Base-by-base conservation (phyloP, 2,329 filamentous ascomycete genomes). In the Aotearoamyces nothofagi region DNA sequence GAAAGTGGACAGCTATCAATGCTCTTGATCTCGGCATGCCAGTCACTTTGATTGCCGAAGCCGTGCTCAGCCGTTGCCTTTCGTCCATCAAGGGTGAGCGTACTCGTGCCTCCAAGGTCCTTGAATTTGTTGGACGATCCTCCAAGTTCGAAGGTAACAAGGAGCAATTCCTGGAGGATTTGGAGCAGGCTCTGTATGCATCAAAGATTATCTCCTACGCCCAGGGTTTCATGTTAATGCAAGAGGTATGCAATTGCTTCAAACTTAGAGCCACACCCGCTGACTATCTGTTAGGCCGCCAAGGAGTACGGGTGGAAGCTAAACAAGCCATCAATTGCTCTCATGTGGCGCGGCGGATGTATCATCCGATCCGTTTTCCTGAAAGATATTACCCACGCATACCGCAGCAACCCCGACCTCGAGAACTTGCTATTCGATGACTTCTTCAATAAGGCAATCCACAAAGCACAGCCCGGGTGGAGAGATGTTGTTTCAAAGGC, bases 181-280 rank as follows among this genome's bases (percentile, higher is more conserved):
- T 98, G 29, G 90, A 98, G 70, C 90, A 98, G 69, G 90, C 87
- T 44, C 75, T 98, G 38, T 98, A 98, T 55, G 90, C 90, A 44
- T 96, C 87, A 52, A 98, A 98, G 80, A 98, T 98, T 56, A 94
- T 98, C 61, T 98, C 90, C 12, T 98, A 98, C 57, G 84, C 90
- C 42, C 90, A 98, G 66, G 90, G 90, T 55, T 98, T 98, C 74
- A 96, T 96, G 87, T 73, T 98, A 53, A 96, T 98, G 73, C 87
- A 96, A 66, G 79, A 92, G 63, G 83, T 86, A 60, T 60, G 74
- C 57, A 26, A 33, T 14, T 24, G 9, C 17, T 14, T 17, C 1
- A 5, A 14, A 10, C n/a, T 25, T 24, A 22, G 24, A 29, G 9
- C 7, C 24, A 10, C n/a, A n/a, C 26, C 36, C 35, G 29, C 44